These are phyloP conservation scores for Phialophora verrucosa DNA, from an alignment of 2,329 filamentous ascomycete species.

Conservation along the genomic window DNA sequence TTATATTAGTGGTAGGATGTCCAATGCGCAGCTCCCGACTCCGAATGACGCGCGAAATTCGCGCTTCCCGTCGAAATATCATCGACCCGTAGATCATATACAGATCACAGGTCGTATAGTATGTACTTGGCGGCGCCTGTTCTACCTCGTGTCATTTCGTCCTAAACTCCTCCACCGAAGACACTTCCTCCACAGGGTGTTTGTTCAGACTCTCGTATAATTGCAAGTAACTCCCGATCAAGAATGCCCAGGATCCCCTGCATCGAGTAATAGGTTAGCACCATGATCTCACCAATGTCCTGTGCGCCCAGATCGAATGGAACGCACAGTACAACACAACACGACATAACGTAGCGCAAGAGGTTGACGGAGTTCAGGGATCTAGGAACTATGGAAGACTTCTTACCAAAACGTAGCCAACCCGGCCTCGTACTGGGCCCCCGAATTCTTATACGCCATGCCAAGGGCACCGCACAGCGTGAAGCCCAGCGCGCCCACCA, in stretches of 20 bases:
- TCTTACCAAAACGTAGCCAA: conserved; percentile 53
- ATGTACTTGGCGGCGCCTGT: no score
- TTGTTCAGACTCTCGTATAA: conserved; percentile 58
- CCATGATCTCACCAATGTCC: background rate
- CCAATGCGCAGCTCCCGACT: no score
- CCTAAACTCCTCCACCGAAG: conserved; percentile 6
- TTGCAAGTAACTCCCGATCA: conserved; percentile 56
- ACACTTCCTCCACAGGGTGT: conserved; percentile 50
- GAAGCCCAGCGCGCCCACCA: conserved; percentile 68
- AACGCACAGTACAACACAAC: background rate
- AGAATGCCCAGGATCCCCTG: conserved; percentile 48
- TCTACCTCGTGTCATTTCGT: background rate
- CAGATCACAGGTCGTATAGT: no score
- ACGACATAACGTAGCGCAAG: background rate
- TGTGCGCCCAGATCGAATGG: background rate
- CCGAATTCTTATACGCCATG: conserved; percentile 49
- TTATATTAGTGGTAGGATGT: no score
- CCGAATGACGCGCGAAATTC: no score
- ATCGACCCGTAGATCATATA: no score
- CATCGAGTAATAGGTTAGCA: background rate
- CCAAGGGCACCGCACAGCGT: conserved; percentile 66
- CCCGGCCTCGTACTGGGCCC: conserved; percentile 54
- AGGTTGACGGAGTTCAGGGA: background rate
- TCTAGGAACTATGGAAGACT: background rate
- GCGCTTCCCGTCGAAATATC: no score